Conservation (phyloP, 192 early-diverging fungal genomes). For the Entomortierella beljakovae region DNA sequence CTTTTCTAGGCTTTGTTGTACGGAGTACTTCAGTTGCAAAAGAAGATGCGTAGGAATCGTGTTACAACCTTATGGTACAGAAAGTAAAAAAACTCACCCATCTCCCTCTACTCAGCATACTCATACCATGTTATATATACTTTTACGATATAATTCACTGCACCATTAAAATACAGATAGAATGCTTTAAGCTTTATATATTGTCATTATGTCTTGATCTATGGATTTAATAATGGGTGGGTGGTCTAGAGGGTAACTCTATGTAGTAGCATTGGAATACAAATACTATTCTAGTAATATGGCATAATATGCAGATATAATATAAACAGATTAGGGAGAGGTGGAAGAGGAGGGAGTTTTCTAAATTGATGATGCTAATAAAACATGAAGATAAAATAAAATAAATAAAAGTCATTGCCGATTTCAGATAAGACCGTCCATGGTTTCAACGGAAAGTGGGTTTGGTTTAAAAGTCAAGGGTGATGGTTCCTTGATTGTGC, state of each 20-base stretch:
- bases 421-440: conserved; percentile 12
- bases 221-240: no score
- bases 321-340: no score
- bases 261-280: no score
- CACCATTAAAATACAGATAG: not conserved
- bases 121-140: not conserved
- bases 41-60: conserved; percentile 93
- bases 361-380: no score
- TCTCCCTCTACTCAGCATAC: not conserved
- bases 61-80: conserved; percentile 84
- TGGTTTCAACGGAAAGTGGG: not conserved
- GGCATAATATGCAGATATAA: no score
- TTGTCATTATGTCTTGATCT: no score
- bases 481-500: conserved; percentile 14
- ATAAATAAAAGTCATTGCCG: not conserved
- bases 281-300: no score
- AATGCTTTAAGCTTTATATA: no score
- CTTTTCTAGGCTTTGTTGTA: conserved; percentile 80
- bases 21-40: conserved; percentile 97
- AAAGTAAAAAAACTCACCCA: conserved; percentile 65
- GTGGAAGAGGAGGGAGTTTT: not conserved
- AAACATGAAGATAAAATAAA: not conserved
- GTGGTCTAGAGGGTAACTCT: no score
- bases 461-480: not conserved
- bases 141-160: not conserved